phyloP scores from a whole-genome alignment of 495 filamentous ascomycete species.

The Monascus purpureus region DNA sequence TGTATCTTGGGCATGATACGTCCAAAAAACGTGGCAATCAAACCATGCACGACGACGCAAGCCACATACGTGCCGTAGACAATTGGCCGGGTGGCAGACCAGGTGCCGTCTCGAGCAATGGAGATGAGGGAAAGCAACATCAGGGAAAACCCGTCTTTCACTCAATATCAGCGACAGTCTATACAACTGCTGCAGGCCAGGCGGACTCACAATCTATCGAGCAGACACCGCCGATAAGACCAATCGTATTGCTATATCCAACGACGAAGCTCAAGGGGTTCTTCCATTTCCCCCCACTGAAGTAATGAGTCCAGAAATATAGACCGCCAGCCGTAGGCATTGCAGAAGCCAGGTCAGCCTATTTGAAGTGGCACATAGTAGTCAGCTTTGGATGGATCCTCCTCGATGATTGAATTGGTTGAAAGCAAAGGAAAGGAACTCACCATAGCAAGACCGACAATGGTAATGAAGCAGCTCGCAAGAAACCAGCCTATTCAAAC shows the following conservation, averaged over 20 bases:
- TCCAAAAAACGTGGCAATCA: constrained; percentile 38
- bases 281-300: constrained; percentile 41
- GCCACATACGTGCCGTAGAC: constrained; percentile 52
- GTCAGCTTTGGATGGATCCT: no score
- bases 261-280: constrained; percentile 56
- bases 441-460: constrained; percentile 53
- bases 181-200: no score
- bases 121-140: constrained; percentile 44
- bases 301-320: constrained; percentile 63
- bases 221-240: constrained; percentile 49
- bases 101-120: constrained; percentile 48
- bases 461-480: constrained; percentile 47
- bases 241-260: constrained; percentile 59
- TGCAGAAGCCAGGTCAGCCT: constrained; percentile 51
- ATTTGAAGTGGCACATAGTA: no score
- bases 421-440: constrained; percentile 1
- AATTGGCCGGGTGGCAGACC: constrained; percentile 42
- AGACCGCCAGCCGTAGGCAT: constrained; percentile 60
- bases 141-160: constrained; percentile 34
- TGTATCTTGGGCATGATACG: constrained; percentile 56
- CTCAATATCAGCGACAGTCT: background rate
- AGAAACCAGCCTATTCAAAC: constrained; percentile 41
- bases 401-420: background rate
- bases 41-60: constrained; percentile 42
- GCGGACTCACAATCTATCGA: constrained; percentile 43